Conservation (phyloP, 2,329 filamentous ascomycete genomes). For the Fusarium sp. region DNA sequence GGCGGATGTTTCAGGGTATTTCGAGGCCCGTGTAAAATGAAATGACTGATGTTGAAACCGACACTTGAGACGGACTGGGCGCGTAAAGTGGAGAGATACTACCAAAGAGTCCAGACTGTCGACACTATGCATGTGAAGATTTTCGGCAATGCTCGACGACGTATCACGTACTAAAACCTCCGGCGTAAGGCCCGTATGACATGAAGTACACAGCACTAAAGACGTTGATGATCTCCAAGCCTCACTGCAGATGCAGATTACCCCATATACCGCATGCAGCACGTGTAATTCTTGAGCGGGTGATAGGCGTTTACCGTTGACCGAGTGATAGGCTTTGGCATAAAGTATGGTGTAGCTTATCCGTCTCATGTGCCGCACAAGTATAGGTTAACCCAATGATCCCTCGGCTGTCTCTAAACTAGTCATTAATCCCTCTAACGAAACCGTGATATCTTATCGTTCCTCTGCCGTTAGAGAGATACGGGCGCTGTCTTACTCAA, state of each 20-base stretch:
- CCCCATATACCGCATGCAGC: slow-evolving; percentile 9
- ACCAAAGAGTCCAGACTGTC: slow-evolving; percentile 1
- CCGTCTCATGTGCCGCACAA: slow-evolving; percentile 22
- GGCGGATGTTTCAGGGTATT: slow-evolving; percentile 31
- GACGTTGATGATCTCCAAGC: slow-evolving; percentile 2
- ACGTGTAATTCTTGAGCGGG: slow-evolving; percentile 23
- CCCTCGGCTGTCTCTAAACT: background rate
- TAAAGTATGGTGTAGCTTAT: background rate
- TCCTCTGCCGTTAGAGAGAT: slow-evolving; percentile 13
- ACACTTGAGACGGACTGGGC: background rate
- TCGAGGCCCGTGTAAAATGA: background rate
- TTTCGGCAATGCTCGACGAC: slow-evolving; percentile 2
- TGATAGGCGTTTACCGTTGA: slow-evolving; percentile 5
- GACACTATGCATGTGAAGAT: slow-evolving; percentile 35
- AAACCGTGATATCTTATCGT: too few relatives aligned
- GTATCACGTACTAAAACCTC: slow-evolving; percentile 8
- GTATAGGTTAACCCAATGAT: slow-evolving; percentile 8
- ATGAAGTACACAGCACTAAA: background rate
- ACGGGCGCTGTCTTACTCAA: slow-evolving; percentile 23
- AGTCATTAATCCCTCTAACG: background rate
- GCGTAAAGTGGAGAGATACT: slow-evolving; percentile 10
- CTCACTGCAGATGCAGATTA: slow-evolving; percentile 6
- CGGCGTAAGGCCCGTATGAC: slow-evolving; percentile 6
- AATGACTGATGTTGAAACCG: slow-evolving; percentile 20
- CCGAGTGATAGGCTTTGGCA: slow-evolving; percentile 7